These are phyloP conservation scores for Phytophthora ohioensis DNA, from an alignment of 352 stramenopile species.

Conservation along the genomic window DNA sequence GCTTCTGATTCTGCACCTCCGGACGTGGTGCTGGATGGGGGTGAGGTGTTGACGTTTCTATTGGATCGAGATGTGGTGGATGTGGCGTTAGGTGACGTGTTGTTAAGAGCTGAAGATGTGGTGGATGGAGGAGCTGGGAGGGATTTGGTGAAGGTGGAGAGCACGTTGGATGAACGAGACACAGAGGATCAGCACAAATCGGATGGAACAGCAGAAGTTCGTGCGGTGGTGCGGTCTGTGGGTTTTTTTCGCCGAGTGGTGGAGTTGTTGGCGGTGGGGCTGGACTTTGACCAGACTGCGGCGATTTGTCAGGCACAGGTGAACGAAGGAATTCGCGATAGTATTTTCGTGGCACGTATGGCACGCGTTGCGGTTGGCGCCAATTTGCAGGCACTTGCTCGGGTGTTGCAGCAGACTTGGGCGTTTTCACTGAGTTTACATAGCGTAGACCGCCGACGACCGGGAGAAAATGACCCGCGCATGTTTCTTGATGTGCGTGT, in stretches of 20 bases:
- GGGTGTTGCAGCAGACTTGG: constrained; percentile 24
- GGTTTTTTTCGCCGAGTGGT: constrained; percentile 25
- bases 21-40: neutral
- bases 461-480: constrained; percentile 1
- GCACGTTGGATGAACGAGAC: constrained; percentile 26
- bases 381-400: constrained; percentile 30
- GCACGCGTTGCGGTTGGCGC: constrained; percentile 19
- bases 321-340: neutral
- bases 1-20: neutral
- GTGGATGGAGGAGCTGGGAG: neutral
- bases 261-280: constrained; percentile 20
- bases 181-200: constrained; percentile 23
- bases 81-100: constrained; percentile 20
- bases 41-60: constrained; percentile 17
- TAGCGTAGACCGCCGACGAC: constrained; percentile 12
- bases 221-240: constrained; percentile 18
- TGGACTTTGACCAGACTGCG: constrained; percentile 34
- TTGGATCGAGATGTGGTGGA: constrained; percentile 37
- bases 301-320: constrained; percentile 18
- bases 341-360: constrained; percentile 10
- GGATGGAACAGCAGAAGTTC: constrained; percentile 33
- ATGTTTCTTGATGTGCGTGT: constrained; percentile 34
- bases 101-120: constrained; percentile 19
- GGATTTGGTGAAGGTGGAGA: constrained; percentile 19
- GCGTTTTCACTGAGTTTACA: constrained; percentile 33